Conservation (phyloP, 257 asterid species). For the Rhazya stricta region DNA sequence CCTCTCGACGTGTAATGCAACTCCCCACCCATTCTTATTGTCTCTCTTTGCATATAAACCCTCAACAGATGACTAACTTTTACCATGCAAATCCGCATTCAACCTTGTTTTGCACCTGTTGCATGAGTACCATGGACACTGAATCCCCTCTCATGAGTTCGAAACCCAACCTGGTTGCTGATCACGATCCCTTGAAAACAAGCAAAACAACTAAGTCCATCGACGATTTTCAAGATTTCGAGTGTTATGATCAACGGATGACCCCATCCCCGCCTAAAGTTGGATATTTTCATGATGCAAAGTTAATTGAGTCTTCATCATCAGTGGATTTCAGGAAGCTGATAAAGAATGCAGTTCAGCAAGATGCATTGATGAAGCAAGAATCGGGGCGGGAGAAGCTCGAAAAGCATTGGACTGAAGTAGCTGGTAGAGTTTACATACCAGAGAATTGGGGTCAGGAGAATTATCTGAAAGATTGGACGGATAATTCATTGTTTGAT, state of each 20-base stretch:
- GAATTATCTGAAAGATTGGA: slow-evolving; percentile 39
- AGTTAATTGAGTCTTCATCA: not conserved
- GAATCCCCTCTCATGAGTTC: not conserved
- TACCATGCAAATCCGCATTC: not conserved
- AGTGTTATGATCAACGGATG: not conserved
- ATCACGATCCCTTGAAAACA: not conserved
- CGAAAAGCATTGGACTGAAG: slow-evolving; percentile 24
- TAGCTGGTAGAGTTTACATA: slow-evolving; percentile 14
- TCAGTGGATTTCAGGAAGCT: not conserved
- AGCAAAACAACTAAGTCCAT: not conserved
- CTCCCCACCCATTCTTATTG: slow-evolving; percentile 18
- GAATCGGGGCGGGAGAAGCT: slow-evolving; percentile 9
- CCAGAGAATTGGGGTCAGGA: slow-evolving; percentile 45
- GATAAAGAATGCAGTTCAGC: slow-evolving; percentile 10
- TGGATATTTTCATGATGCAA: not conserved
- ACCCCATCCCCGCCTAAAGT: not conserved
- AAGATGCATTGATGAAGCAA: not conserved
- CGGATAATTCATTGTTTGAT: slow-evolving; percentile 34
- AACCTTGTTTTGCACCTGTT: no score
- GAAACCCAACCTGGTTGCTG: not conserved
- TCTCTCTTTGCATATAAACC: not conserved
- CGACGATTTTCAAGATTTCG: not conserved
- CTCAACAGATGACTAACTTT: not conserved
- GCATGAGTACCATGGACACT: not conserved
- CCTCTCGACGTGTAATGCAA: slow-evolving; percentile 16